phyloP scores from a whole-genome alignment of 1,284 basidiomycete genomes.

The Puccinia triticina region DNA sequence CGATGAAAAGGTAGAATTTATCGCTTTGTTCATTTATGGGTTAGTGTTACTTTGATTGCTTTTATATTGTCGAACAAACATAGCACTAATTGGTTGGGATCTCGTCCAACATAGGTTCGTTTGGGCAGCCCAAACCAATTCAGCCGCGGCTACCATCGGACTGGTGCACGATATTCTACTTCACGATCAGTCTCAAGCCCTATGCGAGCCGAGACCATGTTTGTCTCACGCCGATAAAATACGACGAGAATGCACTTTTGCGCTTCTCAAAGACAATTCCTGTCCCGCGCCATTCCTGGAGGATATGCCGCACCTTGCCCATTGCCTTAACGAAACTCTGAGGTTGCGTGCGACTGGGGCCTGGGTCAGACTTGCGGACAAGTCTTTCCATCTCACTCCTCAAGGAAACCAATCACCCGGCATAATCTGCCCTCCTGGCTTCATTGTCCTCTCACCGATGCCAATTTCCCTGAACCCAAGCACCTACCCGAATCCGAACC shows the following conservation, averaged over 20 bases:
- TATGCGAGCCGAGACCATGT: not conserved
- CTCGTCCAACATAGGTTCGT: conserved; percentile 41
- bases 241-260: conserved; percentile 21
- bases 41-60: conserved; percentile 2
- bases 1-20: conserved; percentile 40
- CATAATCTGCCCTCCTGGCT: conserved; percentile 44
- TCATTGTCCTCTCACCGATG: conserved; percentile 45
- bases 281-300: not conserved
- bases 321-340: conserved; percentile 49
- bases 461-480: conserved; percentile 32
- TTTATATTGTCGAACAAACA: not conserved
- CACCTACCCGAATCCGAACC: conserved; percentile 27
- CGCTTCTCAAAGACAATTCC: not conserved
- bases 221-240: conserved; percentile 18
- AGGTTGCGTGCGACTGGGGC: conserved; percentile 46
- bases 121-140: conserved; percentile 50
- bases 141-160: conserved; percentile 49
- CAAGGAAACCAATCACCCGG: not conserved
- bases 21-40: conserved; percentile 49
- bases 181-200: conserved; percentile 19
- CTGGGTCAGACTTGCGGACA: conserved; percentile 39
- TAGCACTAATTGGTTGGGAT: not conserved
- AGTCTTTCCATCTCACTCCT: conserved; percentile 24
- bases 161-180: conserved; percentile 42
- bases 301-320: conserved; percentile 38